These are phyloP conservation scores for Mortierella claussenii DNA, from an alignment of 192 early-diverging fungal species.

Conservation along the genomic window DNA sequence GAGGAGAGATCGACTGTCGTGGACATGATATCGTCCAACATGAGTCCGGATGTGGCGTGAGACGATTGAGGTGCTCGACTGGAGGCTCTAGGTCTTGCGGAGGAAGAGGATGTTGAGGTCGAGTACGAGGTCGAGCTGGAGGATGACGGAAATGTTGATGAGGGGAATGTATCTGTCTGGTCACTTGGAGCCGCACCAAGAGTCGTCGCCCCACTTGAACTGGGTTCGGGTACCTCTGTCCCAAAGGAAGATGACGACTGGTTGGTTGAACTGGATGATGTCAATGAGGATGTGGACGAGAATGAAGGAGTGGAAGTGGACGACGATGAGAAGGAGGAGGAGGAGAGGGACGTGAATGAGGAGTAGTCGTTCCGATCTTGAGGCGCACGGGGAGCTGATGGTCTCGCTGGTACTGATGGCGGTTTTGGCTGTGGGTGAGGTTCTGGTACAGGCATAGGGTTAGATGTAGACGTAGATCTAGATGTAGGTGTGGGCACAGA, in stretches of 20 bases:
- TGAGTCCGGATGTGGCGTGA: constrained; percentile 11
- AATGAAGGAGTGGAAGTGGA: too few relatives aligned
- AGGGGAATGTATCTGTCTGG: too few relatives aligned
- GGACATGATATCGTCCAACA: constrained; percentile 22
- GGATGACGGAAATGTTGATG: too few relatives aligned
- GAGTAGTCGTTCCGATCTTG: constrained; percentile 27
- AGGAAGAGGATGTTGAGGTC: neutral
- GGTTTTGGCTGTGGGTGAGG: constrained; percentile 1
- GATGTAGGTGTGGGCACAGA: neutral
- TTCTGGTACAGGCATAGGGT: neutral
- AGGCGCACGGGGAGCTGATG: constrained; percentile 5
- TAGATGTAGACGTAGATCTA: neutral
- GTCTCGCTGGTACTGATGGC: neutral
- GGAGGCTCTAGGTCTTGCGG: constrained; percentile 1
- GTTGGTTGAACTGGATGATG: too few relatives aligned
- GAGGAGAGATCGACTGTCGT: constrained; percentile 6
- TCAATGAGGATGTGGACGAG: too few relatives aligned
- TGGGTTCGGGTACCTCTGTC: too few relatives aligned
- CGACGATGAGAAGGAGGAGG: too few relatives aligned
- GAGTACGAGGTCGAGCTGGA: too few relatives aligned
- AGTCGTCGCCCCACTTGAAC: too few relatives aligned
- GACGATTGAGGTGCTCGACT: constrained; percentile 13
- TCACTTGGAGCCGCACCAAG: too few relatives aligned
- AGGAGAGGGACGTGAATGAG: neutral
- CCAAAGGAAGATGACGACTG: too few relatives aligned